Conservation (phyloP, 768 basidiomycete genomes). For the Xerocomellus intermedius region DNA sequence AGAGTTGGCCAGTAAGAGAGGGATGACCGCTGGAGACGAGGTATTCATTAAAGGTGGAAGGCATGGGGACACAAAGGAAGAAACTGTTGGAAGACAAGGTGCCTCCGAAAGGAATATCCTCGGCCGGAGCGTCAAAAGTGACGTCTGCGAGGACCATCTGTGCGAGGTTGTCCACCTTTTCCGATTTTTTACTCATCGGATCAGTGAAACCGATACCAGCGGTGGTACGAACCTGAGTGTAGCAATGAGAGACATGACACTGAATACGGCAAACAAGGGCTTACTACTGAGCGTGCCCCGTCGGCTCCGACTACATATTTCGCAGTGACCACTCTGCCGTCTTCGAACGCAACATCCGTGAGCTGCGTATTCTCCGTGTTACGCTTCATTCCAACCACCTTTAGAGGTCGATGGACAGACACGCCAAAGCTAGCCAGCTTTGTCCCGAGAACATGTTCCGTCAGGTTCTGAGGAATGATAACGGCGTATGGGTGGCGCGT, state of each 20-base stretch:
- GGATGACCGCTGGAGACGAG: constrained; percentile 18
- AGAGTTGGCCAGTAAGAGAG: constrained; percentile 19
- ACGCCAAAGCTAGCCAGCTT: constrained; percentile 35
- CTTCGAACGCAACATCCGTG: constrained; percentile 46
- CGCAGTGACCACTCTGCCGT: constrained; percentile 42
- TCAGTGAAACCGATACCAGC: constrained; percentile 45
- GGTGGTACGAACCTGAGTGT: constrained; percentile 41
- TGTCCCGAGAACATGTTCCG: constrained; percentile 41
- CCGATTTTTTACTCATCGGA: constrained; percentile 35
- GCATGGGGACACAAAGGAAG: constrained; percentile 15
- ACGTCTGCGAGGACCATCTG: constrained; percentile 31
- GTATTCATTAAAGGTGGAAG: constrained; percentile 15
- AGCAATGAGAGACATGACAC: neutral
- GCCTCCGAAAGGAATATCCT: neutral
- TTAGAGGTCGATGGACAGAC: constrained; percentile 38
- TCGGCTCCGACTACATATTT: constrained; percentile 54
- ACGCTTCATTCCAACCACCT: constrained; percentile 36
- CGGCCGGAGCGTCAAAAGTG: constrained; percentile 8
- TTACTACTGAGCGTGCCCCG: constrained; percentile 46
- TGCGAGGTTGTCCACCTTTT: constrained; percentile 27
- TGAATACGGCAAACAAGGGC: neutral
- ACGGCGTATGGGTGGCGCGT: constrained; percentile 46
- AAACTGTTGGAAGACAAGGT: constrained; percentile 10
- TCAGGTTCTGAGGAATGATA: constrained; percentile 45
- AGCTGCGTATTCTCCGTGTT: constrained; percentile 28